phyloP scores from a whole-genome alignment of 495 filamentous ascomycete species.

The Neurospora tetrasperma region DNA sequence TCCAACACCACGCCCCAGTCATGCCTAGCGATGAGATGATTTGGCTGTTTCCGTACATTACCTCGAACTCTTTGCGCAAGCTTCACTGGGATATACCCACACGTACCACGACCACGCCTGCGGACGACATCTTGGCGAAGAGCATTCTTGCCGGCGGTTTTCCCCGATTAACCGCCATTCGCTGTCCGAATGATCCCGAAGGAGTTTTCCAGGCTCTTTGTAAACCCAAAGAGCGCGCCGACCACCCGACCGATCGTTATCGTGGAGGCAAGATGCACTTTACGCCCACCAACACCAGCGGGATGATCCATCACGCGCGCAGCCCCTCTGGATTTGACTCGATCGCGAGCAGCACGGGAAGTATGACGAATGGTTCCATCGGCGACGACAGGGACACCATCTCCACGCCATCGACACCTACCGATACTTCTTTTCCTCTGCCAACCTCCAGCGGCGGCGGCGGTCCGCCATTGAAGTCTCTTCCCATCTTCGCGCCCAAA shows the following conservation, averaged over 20 bases:
- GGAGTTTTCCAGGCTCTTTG: slow-evolving; percentile 64
- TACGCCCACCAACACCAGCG: neutral
- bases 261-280: slow-evolving; percentile 20
- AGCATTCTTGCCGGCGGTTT: slow-evolving; percentile 63
- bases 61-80: slow-evolving; percentile 52
- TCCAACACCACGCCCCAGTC: slow-evolving; percentile 53
- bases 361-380: neutral
- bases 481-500: slow-evolving; percentile 34
- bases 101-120: slow-evolving; percentile 31
- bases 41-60: slow-evolving; percentile 57
- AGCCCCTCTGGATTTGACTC: neutral
- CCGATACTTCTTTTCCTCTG: slow-evolving; percentile 7
- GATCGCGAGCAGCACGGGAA: neutral
- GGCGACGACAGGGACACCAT: neutral
- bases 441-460: neutral
- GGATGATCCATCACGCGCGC: neutral
- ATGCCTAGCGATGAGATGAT: slow-evolving; percentile 51
- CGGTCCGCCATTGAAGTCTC: slow-evolving; percentile 20
- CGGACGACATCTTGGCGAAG: slow-evolving; percentile 62
- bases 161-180: slow-evolving; percentile 54
- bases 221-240: slow-evolving; percentile 37
- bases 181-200: slow-evolving; percentile 65
- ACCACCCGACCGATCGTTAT: slow-evolving; percentile 27
- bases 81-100: slow-evolving; percentile 76
- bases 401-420: slow-evolving; percentile 8